phyloP scores from a whole-genome alignment of 2,329 filamentous ascomycete genomes.

The Fusarium floridanum region DNA sequence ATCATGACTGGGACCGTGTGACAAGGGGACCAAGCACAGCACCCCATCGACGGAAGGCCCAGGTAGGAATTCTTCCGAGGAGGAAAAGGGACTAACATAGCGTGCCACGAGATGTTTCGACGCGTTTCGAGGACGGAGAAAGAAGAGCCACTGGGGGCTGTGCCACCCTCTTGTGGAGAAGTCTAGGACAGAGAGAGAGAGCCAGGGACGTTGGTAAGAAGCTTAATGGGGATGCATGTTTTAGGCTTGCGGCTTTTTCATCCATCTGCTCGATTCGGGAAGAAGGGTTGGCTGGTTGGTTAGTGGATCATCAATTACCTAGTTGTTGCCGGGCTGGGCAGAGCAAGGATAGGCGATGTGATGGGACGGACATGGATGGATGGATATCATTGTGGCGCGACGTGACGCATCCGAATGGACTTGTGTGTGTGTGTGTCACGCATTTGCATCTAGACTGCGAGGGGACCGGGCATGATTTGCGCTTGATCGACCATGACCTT shows the following conservation, averaged over 20 bases:
- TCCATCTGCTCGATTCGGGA: constrained; percentile 25
- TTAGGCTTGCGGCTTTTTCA: constrained; percentile 36
- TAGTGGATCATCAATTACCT: constrained; percentile 1
- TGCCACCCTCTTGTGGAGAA: constrained; percentile 20
- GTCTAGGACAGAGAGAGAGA: constrained; percentile 2
- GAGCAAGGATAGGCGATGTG: constrained; percentile 28
- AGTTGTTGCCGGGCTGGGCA: constrained; percentile 8
- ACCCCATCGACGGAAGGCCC: background rate
- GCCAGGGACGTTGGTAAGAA: constrained; percentile 23
- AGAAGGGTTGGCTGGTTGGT: constrained; percentile 13
- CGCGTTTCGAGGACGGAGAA: constrained; percentile 31
- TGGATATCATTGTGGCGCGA: constrained; percentile 1
- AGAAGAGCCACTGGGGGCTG: constrained; percentile 5
- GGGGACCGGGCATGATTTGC: constrained; percentile 25
- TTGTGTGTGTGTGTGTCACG: constrained; percentile 12
- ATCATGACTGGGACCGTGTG: constrained; percentile 29
- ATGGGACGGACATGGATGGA: constrained; percentile 11
- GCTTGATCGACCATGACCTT: background rate
- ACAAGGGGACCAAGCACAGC: constrained; percentile 30
- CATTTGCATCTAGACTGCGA: constrained; percentile 15
- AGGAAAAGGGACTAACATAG: constrained; percentile 7
- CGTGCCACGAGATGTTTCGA: constrained; percentile 38
- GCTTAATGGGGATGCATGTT: constrained; percentile 42
- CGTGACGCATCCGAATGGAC: constrained; percentile 8
- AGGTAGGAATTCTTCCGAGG: background rate